These are phyloP conservation scores for Aspergillus tamarii DNA, from an alignment of 2,329 filamentous ascomycete species.

Conservation along the genomic window DNA sequence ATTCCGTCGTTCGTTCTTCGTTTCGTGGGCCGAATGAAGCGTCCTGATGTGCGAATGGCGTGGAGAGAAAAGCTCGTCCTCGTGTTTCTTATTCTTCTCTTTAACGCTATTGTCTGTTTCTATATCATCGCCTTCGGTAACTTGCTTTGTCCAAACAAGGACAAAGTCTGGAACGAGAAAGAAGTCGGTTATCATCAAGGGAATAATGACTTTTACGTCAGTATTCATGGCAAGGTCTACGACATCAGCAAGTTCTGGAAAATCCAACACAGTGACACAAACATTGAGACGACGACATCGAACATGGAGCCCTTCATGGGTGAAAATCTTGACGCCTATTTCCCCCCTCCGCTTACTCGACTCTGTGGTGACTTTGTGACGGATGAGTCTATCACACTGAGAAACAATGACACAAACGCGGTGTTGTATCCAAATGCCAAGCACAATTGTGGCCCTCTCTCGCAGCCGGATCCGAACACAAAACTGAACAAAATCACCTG, in stretches of 20 bases:
- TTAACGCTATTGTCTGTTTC: slow-evolving; percentile 84
- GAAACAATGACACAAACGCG: slow-evolving; percentile 68
- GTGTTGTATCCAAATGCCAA: slow-evolving; percentile 57
- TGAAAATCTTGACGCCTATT: slow-evolving; percentile 79
- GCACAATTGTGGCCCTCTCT: slow-evolving; percentile 70
- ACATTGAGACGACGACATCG: slow-evolving; percentile 60
- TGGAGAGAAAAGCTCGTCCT: slow-evolving; percentile 95
- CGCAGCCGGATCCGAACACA: slow-evolving; percentile 59
- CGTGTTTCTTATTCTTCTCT: slow-evolving; percentile 74
- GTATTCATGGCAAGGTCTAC: slow-evolving; percentile 85
- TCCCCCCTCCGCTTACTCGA: slow-evolving; percentile 73
- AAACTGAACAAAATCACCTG: slow-evolving; percentile 68
- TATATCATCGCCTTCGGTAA: slow-evolving; percentile 88
- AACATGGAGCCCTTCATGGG: slow-evolving; percentile 81
- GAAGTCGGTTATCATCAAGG: slow-evolving; percentile 73
- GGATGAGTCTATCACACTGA: slow-evolving; percentile 52
- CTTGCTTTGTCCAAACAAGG: slow-evolving; percentile 83
- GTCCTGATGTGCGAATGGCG: slow-evolving; percentile 93
- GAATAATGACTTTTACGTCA: slow-evolving; percentile 81
- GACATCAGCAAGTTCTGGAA: slow-evolving; percentile 90
- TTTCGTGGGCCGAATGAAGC: slow-evolving; percentile 91
- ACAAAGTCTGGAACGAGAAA: slow-evolving; percentile 80
- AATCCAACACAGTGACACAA: slow-evolving; percentile 76
- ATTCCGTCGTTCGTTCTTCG: slow-evolving; percentile 83
- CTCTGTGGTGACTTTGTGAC: slow-evolving; percentile 76